A percentile compares a stretch with the other conserved stretches of the same genome.
Conservation (phyloP, 345 rosid genomes). For the Ceriops decandra region DNA sequence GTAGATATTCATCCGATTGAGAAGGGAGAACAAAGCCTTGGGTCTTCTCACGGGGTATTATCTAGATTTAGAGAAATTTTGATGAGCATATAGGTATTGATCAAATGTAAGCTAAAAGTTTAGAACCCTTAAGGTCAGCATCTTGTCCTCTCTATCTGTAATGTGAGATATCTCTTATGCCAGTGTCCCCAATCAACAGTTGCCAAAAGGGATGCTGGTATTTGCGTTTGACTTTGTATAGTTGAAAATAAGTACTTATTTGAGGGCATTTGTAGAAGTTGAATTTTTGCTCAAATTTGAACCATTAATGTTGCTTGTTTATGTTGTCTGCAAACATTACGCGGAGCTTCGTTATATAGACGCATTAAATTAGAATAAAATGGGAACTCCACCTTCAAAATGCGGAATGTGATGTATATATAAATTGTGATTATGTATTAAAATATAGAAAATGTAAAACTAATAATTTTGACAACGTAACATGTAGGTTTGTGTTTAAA, state of each 20-base stretch:
- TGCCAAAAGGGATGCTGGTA: conserved; percentile 1
- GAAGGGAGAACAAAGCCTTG: neutral
- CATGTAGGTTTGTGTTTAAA: no score
- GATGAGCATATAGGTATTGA: conserved; percentile 21
- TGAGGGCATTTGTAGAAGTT: conserved; percentile 1
- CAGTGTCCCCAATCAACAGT: neutral
- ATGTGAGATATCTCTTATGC: neutral
- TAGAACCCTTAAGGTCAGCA: conserved; percentile 16
- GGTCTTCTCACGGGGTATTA: conserved; percentile 2
- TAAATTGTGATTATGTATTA: no score
- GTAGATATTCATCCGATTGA: neutral
- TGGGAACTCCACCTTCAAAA: no score
- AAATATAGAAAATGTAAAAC: no score
- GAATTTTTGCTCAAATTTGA: neutral
- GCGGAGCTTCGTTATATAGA: no score
- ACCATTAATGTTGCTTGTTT: no score
- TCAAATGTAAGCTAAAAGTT: conserved; percentile 27
- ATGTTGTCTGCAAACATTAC: no score
- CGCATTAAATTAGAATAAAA: no score
- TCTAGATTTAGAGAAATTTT: conserved; percentile 27
- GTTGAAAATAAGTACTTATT: neutral
- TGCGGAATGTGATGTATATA: no score
- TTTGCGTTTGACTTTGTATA: conserved; percentile 6
- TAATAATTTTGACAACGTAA: no score
- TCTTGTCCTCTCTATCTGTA: conserved; percentile 1